phyloP scores from a whole-genome alignment of 2,329 filamentous ascomycete genomes.

The Cercospora zeae-maydis region DNA sequence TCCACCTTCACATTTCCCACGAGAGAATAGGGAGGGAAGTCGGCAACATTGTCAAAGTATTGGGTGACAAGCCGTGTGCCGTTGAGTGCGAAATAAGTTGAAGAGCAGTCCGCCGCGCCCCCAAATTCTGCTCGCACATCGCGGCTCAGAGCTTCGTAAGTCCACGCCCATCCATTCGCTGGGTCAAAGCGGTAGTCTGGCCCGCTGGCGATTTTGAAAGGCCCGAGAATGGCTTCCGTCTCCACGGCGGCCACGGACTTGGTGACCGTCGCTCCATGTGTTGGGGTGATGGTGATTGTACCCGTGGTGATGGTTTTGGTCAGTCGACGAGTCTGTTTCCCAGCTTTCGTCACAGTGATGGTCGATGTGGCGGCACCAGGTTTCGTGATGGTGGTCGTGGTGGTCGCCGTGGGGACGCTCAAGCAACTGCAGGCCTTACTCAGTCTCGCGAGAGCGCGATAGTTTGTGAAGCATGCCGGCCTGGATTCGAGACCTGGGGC shows the following conservation, averaged over 20 bases:
- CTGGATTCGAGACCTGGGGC: background rate
- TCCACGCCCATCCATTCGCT: background rate
- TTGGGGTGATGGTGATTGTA: background rate
- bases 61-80: background rate
- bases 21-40: conserved; percentile 11
- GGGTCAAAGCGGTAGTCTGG: background rate
- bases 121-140: background rate
- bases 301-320: conserved; percentile 3
- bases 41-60: background rate
- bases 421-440: conserved; percentile 1
- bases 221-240: background rate
- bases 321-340: background rate
- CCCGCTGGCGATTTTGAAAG: conserved; percentile 2
- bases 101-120: background rate
- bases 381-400: background rate
- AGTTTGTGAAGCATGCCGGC: background rate
- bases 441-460: background rate
- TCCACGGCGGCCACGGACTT: background rate
- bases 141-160: background rate
- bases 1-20: conserved; percentile 1
- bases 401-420: background rate
- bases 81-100: conserved; percentile 5
- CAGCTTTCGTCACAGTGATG: background rate
- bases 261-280: background rate
- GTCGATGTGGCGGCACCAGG: background rate